These are phyloP conservation scores for Ceratobasidium sp. DNA, from an alignment of 1,284 basidiomycete species.

Conservation along the genomic window DNA sequence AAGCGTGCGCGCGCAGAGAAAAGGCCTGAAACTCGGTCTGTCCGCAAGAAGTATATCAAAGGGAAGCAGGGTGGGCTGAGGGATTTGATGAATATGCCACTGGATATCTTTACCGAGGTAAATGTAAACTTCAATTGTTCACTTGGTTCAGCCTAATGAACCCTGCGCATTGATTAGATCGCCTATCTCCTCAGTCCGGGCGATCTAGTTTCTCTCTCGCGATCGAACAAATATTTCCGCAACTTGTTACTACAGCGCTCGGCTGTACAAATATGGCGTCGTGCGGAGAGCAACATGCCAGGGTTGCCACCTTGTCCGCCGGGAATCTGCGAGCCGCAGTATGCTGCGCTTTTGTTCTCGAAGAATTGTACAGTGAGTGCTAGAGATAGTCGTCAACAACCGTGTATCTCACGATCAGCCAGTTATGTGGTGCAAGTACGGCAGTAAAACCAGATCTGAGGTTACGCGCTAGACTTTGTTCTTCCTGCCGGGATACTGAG, in stretches of 20 bases:
- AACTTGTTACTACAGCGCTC: conserved; percentile 9
- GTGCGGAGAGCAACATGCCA: neutral
- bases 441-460: conserved; percentile 4
- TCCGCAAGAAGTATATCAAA: neutral
- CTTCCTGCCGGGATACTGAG: conserved; percentile 13
- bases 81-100: neutral
- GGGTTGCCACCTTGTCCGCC: conserved; percentile 2
- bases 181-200: neutral
- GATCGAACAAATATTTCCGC: conserved; percentile 18
- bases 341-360: conserved; percentile 20
- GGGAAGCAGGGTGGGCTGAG: neutral
- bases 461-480: neutral
- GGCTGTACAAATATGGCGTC: conserved; percentile 5
- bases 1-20: no score
- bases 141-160: neutral
- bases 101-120: conserved; percentile 2
- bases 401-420: neutral
- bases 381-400: no score
- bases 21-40: no score
- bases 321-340: conserved; percentile 10
- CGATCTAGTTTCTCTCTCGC: conserved; percentile 12
- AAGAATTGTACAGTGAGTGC: conserved; percentile 14
- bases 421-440: conserved; percentile 7
- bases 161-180: neutral
- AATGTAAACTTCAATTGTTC: neutral